A percentile compares a stretch with the other conserved stretches of the same genome.
phyloP scores from a whole-genome alignment of 768 basidiomycete species.

The Flagelloscypha sp. region DNA sequence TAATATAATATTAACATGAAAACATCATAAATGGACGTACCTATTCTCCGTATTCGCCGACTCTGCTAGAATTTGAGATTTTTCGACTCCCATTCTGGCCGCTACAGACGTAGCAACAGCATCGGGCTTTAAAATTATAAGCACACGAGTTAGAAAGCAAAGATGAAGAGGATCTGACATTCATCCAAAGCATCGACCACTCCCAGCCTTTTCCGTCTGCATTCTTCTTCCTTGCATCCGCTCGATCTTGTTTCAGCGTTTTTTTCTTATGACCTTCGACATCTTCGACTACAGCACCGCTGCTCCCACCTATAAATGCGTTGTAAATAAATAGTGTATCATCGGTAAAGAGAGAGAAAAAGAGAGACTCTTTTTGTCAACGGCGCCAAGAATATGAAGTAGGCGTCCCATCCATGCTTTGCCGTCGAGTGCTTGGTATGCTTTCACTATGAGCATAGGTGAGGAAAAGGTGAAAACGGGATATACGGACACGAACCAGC shows the following conservation, averaged over 20 bases:
- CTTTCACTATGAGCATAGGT: conserved; percentile 32
- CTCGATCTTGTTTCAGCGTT: conserved; percentile 51
- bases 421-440: conserved; percentile 73
- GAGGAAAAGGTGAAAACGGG: not conserved
- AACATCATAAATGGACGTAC: no score
- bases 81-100: conserved; percentile 77
- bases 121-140: conserved; percentile 55
- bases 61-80: conserved; percentile 82
- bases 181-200: conserved; percentile 95
- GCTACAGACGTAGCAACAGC: conserved; percentile 90
- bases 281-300: conserved; percentile 35
- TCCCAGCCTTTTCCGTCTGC: conserved; percentile 75
- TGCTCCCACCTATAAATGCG: no score
- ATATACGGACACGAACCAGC: no score
- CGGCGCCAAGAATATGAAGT: conserved; percentile 82
- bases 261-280: conserved; percentile 33
- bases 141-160: conserved; percentile 10
- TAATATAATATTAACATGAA: no score
- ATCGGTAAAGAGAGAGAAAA: no score
- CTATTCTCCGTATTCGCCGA: no score
- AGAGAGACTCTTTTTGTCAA: conserved; percentile 59
- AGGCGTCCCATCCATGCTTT: conserved; percentile 87
- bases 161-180: conserved; percentile 48
- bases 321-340: no score
- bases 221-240: conserved; percentile 52